Conservation (phyloP, 495 filamentous ascomycete species). For the Xylaria acuta region DNA sequence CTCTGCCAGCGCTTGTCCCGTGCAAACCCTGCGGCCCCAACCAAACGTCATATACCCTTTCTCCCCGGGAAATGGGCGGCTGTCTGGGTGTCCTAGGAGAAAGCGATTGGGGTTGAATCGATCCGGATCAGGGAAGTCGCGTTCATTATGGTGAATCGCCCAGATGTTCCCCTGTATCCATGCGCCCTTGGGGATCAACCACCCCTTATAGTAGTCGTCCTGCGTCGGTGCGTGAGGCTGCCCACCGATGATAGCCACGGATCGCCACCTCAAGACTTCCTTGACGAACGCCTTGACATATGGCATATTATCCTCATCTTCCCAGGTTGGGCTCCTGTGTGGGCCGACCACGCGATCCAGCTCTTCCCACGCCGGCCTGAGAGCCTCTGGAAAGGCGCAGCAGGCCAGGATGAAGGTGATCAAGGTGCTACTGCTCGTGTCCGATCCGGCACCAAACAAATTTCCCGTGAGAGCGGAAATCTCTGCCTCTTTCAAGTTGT, state of each 20-base stretch:
- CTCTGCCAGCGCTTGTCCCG: constrained; percentile 64
- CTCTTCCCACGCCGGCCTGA: constrained; percentile 58
- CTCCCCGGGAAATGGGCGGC: constrained; percentile 63
- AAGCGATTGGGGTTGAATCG: constrained; percentile 60
- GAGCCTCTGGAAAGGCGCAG: constrained; percentile 58
- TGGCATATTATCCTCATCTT: constrained; percentile 62
- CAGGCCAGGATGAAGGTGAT: constrained; percentile 69
- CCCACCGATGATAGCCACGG: constrained; percentile 67
- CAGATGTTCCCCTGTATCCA: constrained; percentile 69
- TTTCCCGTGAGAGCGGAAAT: constrained; percentile 66
- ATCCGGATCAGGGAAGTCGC: constrained; percentile 68
- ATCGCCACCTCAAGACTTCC: constrained; percentile 69
- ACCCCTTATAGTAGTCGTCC: constrained; percentile 64
- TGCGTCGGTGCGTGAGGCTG: constrained; percentile 67
- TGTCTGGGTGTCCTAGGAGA: constrained; percentile 52
- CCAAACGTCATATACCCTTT: constrained; percentile 70
- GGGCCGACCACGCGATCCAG: constrained; percentile 64
- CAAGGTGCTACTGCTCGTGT: constrained; percentile 70
- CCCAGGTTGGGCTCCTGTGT: constrained; percentile 60
- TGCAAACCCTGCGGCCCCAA: constrained; percentile 66
- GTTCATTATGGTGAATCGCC: constrained; percentile 69
- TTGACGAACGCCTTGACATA: constrained; percentile 67
- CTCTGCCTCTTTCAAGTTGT: constrained; percentile 59
- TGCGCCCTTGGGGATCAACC: constrained; percentile 58
- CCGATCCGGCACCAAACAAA: constrained; percentile 69